These are phyloP conservation scores for Apiotrichum montevideense DNA, from an alignment of 1,284 basidiomycete species.

Conservation along the genomic window DNA sequence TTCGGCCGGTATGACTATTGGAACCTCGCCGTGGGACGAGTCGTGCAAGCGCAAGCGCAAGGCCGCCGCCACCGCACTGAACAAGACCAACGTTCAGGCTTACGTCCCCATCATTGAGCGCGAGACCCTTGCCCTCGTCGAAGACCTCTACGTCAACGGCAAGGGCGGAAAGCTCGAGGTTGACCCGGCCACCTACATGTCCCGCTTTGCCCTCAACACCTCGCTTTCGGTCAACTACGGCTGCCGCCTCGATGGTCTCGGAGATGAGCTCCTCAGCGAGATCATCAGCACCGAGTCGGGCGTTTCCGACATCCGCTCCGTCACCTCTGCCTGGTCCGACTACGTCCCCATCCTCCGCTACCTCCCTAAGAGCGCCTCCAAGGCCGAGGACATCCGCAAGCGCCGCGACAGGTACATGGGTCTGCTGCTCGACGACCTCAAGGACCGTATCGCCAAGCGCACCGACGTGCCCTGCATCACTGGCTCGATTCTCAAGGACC, in stretches of 20 bases:
- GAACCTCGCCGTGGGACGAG: constrained; percentile 20
- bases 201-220: constrained; percentile 17
- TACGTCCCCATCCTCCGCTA: constrained; percentile 16
- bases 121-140: constrained; percentile 17
- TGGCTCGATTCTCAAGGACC: constrained; percentile 19
- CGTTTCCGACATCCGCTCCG: constrained; percentile 14
- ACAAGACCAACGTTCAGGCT: constrained; percentile 11
- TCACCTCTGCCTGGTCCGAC: constrained; percentile 9
- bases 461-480: constrained; percentile 19
- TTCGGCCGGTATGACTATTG: constrained; percentile 16
- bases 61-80: constrained; percentile 17
- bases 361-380: not conserved
- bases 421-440: constrained; percentile 16
- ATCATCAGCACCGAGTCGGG: constrained; percentile 14
- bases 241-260: constrained; percentile 10
- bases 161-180: constrained; percentile 11
- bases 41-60: constrained; percentile 19
- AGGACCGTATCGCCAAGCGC: constrained; percentile 11
- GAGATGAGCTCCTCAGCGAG: constrained; percentile 13
- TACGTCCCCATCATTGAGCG: constrained; percentile 20
- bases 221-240: constrained; percentile 19
- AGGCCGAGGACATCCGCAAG: constrained; percentile 2
- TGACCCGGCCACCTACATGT: constrained; percentile 13
- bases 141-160: constrained; percentile 15
- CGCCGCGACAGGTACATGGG: constrained; percentile 20